A percentile compares a stretch with the other conserved stretches of the same genome.
Conservation (phyloP, 1,139 yeast species). For the Suhomyces panamericanus region DNA sequence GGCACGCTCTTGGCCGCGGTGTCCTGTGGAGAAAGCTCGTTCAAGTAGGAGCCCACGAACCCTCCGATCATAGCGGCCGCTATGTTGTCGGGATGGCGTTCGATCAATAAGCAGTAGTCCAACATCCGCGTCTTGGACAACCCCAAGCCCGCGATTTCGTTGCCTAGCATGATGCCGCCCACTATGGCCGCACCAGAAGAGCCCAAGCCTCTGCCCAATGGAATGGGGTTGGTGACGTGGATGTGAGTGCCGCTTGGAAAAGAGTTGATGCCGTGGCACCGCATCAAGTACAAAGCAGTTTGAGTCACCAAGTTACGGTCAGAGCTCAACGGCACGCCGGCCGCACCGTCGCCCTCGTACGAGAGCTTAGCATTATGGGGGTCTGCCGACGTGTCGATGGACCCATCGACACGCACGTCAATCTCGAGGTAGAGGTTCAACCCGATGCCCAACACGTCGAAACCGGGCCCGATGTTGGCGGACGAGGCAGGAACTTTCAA, state of each 20-base stretch:
- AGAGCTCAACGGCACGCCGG: constrained; percentile 71
- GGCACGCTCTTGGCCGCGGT: constrained; percentile 78
- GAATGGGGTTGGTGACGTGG: constrained; percentile 85
- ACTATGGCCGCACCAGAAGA: constrained; percentile 99
- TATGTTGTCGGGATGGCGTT: constrained; percentile 96
- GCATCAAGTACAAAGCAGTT: constrained; percentile 85
- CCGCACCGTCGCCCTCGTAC: constrained; percentile 78
- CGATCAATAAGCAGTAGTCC: constrained; percentile 94
- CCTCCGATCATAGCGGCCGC: constrained; percentile 99
- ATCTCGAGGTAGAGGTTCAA: constrained; percentile 71
- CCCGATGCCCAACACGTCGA: constrained; percentile 93
- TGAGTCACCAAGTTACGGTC: constrained; percentile 84
- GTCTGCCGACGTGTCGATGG: constrained; percentile 53
- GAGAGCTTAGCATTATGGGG: constrained; percentile 68
- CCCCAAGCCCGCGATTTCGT: constrained; percentile 72
- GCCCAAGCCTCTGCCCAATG: constrained; percentile 94
- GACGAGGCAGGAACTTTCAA: constrained; percentile 94
- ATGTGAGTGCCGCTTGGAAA: constrained; percentile 87
- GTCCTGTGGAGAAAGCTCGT: constrained; percentile 74
- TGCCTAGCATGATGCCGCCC: constrained; percentile 92
- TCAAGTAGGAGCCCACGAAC: constrained; percentile 89
- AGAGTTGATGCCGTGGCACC: constrained; percentile 70
- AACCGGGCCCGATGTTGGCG: constrained; percentile 98
- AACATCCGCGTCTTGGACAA: constrained; percentile 78
- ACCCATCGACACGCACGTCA: constrained; percentile 61